Evolutionary conservation across 768 basidiomycete genomes (phyloP), one percentile per base, ranked within the genome.

Genomic region (Suillus sp.): DNA sequence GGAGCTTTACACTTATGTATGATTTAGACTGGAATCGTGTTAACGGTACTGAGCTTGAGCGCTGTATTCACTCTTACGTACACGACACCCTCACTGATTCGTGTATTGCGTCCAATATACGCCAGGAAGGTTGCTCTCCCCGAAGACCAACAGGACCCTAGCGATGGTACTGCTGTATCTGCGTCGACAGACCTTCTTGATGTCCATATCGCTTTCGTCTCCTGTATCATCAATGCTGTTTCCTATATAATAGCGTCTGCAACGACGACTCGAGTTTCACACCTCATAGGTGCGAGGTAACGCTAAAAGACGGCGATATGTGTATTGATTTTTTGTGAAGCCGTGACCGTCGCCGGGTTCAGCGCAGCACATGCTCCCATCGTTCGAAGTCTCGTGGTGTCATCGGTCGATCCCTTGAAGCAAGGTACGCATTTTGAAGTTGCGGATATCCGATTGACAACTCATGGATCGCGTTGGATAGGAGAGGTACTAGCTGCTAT

Each of bases 401-500:
- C 69, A 14, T 76, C 74, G 0, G 72, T 74, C 8, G 62, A 68
- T 16, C 75, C 74, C 6, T 59, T 69, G 1, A 64, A 69, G n/a
- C 74, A 75, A 67, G 74, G 74, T 75, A 34, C 42, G 37, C 13
- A n/a, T 43, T 16, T 11, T 3, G 14, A 14, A 34, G 25, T 3
- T 42, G 20, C 3, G 10, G 18, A 22, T 2, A n/a, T 32, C 18
- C 13, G 4, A 30, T 18, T 27, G 34, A 38, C 37, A 27, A 22
- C 9, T 38, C 30, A 64, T 43, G 67, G 27, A 0, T 9, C 11
- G 9, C 38, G 20, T 13, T 2, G 25, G 16, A 25, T 38, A 75
- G 74, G 74, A 47, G 70, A 75, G 16, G 68, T 72, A 43, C 47
- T 75, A 43, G 74, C 74, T 45, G 70, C 70, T 1, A 56, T 75